These are phyloP conservation scores for Hymenoscyphus infarciens DNA, from an alignment of 2,329 filamentous ascomycete species.

Conservation along the genomic window DNA sequence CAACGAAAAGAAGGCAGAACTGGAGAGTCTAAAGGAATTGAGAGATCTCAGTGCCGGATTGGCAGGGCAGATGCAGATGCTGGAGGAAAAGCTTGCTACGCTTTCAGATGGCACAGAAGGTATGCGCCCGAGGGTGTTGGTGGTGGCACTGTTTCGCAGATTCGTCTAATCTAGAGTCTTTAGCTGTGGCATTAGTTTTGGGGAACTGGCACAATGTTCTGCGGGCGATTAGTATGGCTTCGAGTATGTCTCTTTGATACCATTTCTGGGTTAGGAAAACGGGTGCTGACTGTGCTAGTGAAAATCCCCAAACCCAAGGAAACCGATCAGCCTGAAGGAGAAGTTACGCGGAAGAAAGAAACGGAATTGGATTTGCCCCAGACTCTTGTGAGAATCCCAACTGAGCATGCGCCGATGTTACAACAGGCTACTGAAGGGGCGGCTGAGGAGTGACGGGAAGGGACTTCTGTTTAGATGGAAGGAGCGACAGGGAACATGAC, in stretches of 20 bases:
- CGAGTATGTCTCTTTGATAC: constrained; percentile 51
- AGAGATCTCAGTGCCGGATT: constrained; percentile 75
- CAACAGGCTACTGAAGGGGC: constrained; percentile 39
- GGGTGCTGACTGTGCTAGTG: constrained; percentile 43
- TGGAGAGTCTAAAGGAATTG: constrained; percentile 74
- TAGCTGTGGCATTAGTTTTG: constrained; percentile 79
- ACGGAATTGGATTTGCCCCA: constrained; percentile 60
- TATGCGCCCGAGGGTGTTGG: constrained; percentile 32
- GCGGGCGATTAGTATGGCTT: constrained; percentile 81
- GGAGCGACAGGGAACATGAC: neutral
- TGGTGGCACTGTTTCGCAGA: neutral
- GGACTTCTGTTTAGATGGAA: neutral
- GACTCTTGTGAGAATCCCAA: constrained; percentile 80
- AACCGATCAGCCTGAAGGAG: constrained; percentile 39
- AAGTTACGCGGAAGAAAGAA: constrained; percentile 40
- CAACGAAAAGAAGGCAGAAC: constrained; percentile 79
- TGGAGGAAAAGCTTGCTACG: constrained; percentile 73
- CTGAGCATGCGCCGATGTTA: constrained; percentile 66
- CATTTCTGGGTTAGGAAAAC: neutral
- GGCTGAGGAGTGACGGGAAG: constrained; percentile 17
- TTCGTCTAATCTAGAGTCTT: constrained; percentile 17
- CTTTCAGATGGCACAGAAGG: constrained; percentile 80
- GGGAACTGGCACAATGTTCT: constrained; percentile 87
- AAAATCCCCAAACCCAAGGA: constrained; percentile 63
- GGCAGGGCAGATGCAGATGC: constrained; percentile 75